Evolutionary conservation across 495 filamentous ascomycete species (phyloP), one percentile per base, ranked within the genome.

Genomic region (Aspergillus funiculosus): DNA sequence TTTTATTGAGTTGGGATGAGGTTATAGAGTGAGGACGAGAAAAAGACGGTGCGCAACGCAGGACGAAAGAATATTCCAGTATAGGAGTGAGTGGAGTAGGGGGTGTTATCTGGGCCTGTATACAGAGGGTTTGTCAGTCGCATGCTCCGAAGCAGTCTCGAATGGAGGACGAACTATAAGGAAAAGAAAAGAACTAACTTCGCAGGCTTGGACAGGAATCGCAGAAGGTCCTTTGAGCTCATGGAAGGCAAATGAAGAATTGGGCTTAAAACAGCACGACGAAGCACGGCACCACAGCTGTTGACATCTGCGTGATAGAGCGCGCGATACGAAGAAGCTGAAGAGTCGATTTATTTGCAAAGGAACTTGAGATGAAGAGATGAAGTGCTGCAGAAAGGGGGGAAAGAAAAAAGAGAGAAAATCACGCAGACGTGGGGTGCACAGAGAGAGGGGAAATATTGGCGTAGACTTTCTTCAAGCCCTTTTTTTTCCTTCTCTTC

Each of bases 181-280:
- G 52, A 41, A 24, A 43, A 40, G 22, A 29, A 41, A 45, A 57
- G 13, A 28, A 52, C 85, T 66, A 68, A 97, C 90, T 95, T 95
- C 62, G 87, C 88, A 59, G 89, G 91, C 75, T 94, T 94, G 50
- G 87, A 95, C 52, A 96, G 79, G 73, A 95, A 89, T 73, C 88
- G 87, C 60, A 96, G 79, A 56, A 95, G 82, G 67, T 95, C 89
- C 73, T 81, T 83, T 67, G 81, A 82, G 82, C 79, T 91, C 91
- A 95, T 96, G 78, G 78, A 85, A 81, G 71, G 62, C 64, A 55
- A 54, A 53, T 52, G 54, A 5, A 42, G 48, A 51, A 55, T 53
- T 62, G 54, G 43, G 52, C 58, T 66, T 60, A 71, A 41, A 63
- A 41, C 53, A 64, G 63, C 60, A 61, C 54, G 61, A 59, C 52